These are phyloP conservation scores for Candida hungchunana DNA, from an alignment of 805 yeast species.

Conservation along the genomic window DNA sequence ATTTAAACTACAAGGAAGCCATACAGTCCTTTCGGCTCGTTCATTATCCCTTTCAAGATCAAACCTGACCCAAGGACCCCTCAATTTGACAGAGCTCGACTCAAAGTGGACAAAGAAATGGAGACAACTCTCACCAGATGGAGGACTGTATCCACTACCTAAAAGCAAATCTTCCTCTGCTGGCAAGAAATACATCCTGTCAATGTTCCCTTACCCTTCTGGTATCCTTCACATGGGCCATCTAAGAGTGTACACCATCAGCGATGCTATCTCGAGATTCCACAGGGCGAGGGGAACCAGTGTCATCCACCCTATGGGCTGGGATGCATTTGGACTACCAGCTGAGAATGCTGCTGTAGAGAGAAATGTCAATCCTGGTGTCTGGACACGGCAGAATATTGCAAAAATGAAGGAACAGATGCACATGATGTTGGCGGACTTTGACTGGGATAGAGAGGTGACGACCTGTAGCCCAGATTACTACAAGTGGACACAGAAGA, in stretches of 20 bases:
- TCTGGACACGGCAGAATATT: slow-evolving; percentile 84
- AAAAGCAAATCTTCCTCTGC: slow-evolving; percentile 13
- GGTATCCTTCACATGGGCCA: slow-evolving; percentile 94
- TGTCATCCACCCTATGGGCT: slow-evolving; percentile 96
- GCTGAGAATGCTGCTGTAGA: slow-evolving; percentile 98
- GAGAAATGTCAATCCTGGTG: slow-evolving; percentile 68
- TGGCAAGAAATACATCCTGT: slow-evolving; percentile 55
- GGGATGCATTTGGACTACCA: slow-evolving; percentile 98
- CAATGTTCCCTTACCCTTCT: slow-evolving; percentile 97
- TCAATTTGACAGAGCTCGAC: slow-evolving; percentile 33
- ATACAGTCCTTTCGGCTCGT: no score
- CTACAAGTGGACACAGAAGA: slow-evolving; percentile 88
- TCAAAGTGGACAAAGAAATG: slow-evolving; percentile 51
- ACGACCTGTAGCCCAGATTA: slow-evolving; percentile 84
- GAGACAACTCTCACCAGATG: slow-evolving; percentile 34
- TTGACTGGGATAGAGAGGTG: slow-evolving; percentile 92
- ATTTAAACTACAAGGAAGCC: no score
- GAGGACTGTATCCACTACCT: slow-evolving; percentile 35
- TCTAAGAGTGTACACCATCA: slow-evolving; percentile 84
- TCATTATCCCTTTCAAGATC: no score
- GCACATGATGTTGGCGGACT: slow-evolving; percentile 71
- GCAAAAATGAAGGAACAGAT: slow-evolving; percentile 81
- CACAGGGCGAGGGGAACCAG: slow-evolving; percentile 69
- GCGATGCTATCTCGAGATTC: slow-evolving; percentile 79
- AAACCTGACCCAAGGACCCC: no score